Conservation (phyloP, 1,284 basidiomycete species). For the Fistulina hepatica region DNA sequence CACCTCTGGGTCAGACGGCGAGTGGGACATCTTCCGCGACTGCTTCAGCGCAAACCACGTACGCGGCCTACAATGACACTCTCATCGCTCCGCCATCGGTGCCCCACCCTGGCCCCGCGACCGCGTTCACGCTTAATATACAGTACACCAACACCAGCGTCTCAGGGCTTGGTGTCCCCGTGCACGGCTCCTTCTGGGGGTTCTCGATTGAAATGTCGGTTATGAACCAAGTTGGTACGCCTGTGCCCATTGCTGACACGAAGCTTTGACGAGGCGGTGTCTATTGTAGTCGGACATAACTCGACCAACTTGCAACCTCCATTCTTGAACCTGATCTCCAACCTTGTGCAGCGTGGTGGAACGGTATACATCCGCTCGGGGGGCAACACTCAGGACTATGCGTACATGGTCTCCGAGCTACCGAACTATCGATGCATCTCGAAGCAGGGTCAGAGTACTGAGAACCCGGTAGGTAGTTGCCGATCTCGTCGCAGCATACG, state of each 20-base stretch:
- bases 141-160: constrained; percentile 25
- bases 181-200: constrained; percentile 53
- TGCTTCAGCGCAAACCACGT: too few relatives aligned
- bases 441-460: constrained; percentile 29
- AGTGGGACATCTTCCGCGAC: constrained; percentile 19
- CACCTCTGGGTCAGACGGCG: constrained; percentile 12
- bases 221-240: constrained; percentile 50
- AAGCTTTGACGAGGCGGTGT: constrained; percentile 6
- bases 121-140: constrained; percentile 32
- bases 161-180: constrained; percentile 35
- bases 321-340: constrained; percentile 68
- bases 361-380: constrained; percentile 55
- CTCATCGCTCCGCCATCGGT: constrained; percentile 31
- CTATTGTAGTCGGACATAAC: constrained; percentile 38
- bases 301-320: constrained; percentile 41
- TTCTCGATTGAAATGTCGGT: constrained; percentile 70
- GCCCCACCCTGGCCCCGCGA: constrained; percentile 30
- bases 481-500: background rate
- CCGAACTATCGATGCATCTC: constrained; percentile 32
- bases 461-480: constrained; percentile 32
- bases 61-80: constrained; percentile 35
- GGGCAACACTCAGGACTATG: constrained; percentile 65
- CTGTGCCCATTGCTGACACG: background rate
- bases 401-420: constrained; percentile 35
- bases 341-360: constrained; percentile 50